Base-by-base conservation (phyloP, 352 stramenopile species). In the Phytophthora hybrid region DNA sequence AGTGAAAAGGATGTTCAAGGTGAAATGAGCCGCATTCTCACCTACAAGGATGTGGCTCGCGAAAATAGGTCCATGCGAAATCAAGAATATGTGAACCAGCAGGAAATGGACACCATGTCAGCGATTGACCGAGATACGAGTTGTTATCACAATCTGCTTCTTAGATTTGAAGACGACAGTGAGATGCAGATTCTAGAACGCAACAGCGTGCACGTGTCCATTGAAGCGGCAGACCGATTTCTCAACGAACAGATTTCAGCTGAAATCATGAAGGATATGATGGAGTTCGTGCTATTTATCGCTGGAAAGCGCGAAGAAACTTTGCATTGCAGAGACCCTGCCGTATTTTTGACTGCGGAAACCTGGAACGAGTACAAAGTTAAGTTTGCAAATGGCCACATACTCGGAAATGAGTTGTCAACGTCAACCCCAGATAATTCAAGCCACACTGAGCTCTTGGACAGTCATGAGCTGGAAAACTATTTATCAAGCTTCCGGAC, bases 11-110 rank as follows among this genome's bases (percentile, higher is more conserved):
- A 80, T 0, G 57, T 87, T 1, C 66, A 70, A 4, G 56, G 73
- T 5, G 76, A 82, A 49, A 82, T 89, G 49, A 67, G 71, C n/a
- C 79, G 82, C 37, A 83, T 94, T 31, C 39, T 91, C 7, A 53
- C 81, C 10, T 96, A 91, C 82, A 93, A 93, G 55, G 76, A 90
- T 23, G 77, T 96, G 58, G 81, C 78, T 41, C 68, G 65, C 0
- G 86, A 91, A 69, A 96, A 96, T 49, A 77, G 87, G 11, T 58
- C 65, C 9, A 74, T 79, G 54, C 85, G 87, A 8, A 71, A 81
- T 34, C 66, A 74, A 61, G 74, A 80, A 26, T 94, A 96, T 54
- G 56, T 69, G 3, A 79, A 82, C 14, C 87, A 92, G 29, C 67
- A 82, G 11, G 74, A 85, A 39, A 68, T 73, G 19, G 87, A 94